These are phyloP conservation scores for Ricinus communis DNA, from an alignment of 345 rosid species.

Conservation along the genomic window DNA sequence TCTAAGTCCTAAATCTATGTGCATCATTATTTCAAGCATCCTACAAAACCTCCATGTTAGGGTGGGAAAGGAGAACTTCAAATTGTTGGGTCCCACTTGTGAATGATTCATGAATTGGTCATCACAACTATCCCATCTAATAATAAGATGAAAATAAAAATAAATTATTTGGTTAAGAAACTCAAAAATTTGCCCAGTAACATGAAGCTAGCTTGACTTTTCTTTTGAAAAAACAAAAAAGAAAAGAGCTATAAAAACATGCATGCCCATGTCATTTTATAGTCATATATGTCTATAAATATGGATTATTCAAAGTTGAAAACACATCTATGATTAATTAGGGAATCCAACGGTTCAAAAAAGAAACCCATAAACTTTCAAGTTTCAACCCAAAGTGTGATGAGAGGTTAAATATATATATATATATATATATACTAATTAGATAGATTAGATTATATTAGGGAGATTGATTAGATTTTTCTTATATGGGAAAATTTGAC, in stretches of 20 bases:
- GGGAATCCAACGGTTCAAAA: slow-evolving; percentile 45
- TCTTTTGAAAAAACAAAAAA: too few relatives aligned
- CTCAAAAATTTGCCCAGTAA: too few relatives aligned
- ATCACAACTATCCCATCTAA: slow-evolving; percentile 26
- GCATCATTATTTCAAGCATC: slow-evolving; percentile 39
- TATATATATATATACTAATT: too few relatives aligned
- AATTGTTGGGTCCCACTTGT: slow-evolving; percentile 12
- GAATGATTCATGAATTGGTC: slow-evolving; percentile 14
- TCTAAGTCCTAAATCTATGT: slow-evolving; percentile 35
- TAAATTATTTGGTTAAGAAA: neutral
- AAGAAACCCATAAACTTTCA: slow-evolving; percentile 29
- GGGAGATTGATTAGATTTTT: slow-evolving; percentile 4
- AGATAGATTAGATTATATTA: neutral
- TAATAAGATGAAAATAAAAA: neutral
- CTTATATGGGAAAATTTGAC: slow-evolving; percentile 37
- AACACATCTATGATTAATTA: slow-evolving; percentile 36
- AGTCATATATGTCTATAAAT: too few relatives aligned
- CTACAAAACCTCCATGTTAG: slow-evolving; percentile 33
- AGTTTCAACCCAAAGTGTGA: slow-evolving; percentile 13
- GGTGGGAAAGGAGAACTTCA: slow-evolving; percentile 3
- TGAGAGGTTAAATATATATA: too few relatives aligned
- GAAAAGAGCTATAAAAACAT: too few relatives aligned
- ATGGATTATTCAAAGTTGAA: too few relatives aligned
- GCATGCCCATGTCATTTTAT: too few relatives aligned
- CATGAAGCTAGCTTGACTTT: slow-evolving; percentile 21